A percentile compares a stretch with the other conserved stretches of the same genome.
phyloP scores from a whole-genome alignment of 176 grass and related monocot species.

The Oryza meyeriana region DNA sequence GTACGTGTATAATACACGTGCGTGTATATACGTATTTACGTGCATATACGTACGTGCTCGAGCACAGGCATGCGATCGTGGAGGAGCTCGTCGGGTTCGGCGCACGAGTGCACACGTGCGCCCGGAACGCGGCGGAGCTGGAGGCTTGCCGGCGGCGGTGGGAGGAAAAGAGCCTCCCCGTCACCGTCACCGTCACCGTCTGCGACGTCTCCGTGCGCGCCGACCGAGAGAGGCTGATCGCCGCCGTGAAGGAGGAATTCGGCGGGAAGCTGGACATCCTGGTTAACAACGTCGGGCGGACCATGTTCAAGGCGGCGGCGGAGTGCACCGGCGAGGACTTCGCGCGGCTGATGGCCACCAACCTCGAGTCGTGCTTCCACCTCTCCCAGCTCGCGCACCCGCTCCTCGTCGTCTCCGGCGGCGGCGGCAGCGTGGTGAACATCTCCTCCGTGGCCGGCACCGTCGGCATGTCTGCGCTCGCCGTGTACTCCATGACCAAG shows the following conservation, averaged over 20 bases:
- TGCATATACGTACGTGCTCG: background rate
- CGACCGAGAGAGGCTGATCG: slow-evolving; percentile 32
- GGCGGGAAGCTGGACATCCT: slow-evolving; percentile 42
- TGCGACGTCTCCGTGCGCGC: slow-evolving; percentile 37
- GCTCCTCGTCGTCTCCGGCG: background rate
- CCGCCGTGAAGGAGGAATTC: background rate
- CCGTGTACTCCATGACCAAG: slow-evolving; percentile 26
- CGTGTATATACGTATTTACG: background rate
- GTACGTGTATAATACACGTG: too few relatives aligned
- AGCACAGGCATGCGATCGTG: slow-evolving; percentile 32
- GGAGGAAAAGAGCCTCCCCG: background rate
- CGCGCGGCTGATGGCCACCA: slow-evolving; percentile 21
- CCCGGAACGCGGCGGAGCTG: slow-evolving; percentile 30
- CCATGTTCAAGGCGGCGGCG: background rate
- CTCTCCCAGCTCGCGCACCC: slow-evolving; percentile 38
- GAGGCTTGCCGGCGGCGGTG: slow-evolving; percentile 27
- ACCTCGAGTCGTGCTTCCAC: slow-evolving; percentile 45
- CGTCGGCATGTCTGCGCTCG: background rate
- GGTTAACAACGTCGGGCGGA: slow-evolving; percentile 31
- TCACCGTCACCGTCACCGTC: slow-evolving; percentile 31
- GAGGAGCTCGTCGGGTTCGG: slow-evolving; percentile 43
- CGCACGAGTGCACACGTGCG: slow-evolving; percentile 34
- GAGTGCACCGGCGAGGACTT: slow-evolving; percentile 35
- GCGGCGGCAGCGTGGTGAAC: slow-evolving; percentile 19
- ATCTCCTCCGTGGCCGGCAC: slow-evolving; percentile 34